Base-by-base conservation (phyloP, 2,329 filamentous ascomycete species). In the Penicillium sclerotiorum region DNA sequence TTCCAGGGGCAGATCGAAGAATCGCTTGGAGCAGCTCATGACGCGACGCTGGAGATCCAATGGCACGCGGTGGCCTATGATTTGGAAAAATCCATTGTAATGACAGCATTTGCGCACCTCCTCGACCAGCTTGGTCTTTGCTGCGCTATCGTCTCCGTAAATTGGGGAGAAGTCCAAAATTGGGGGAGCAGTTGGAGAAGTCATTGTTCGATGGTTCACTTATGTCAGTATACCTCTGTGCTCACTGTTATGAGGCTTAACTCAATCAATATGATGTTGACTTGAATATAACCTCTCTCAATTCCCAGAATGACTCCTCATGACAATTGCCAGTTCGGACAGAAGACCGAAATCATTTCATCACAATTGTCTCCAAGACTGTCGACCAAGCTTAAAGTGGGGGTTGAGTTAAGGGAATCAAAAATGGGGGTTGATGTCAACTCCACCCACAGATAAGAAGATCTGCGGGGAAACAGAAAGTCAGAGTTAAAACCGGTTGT, bases 21-120 rank as follows among this genome's bases (percentile, higher is more conserved):
- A 75, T 9, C 66, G 62, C 45, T 71, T 72, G 15, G 69, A 68
- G 53, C 67, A 70, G 7, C 58, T 28, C 62, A 77, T 68, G 9
- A 75, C 67, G 6, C 60, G 58, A 2, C 67, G 56, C 45, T 76
- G 73, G 2, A 77, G 52, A 2, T 68, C 61, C 7, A 66, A 36
- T 1, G 74, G 68, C 5, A 77, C 66, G 1, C 65, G 60, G 45
- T 77, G 73, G 22, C 70, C 70, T 2, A 66, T 70, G 52, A 77
- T 74, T 47, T 77, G 74, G 58, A 77, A 77, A 60, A 77, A 77
- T 17, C 75, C 75, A 37, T 65, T 64, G 40, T 63, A 61, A 8
- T 58, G 58, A 25, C 64, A 66, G 13, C 57, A 63, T 13, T 61
- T 52, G n/a, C 62, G 59, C 9, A 65, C 49, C 3, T 61, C 48